A percentile compares a stretch with the other conserved stretches of the same genome.
phyloP scores from a whole-genome alignment of 2,329 filamentous ascomycete species.

The Tolypocladium cylindrosporum region DNA sequence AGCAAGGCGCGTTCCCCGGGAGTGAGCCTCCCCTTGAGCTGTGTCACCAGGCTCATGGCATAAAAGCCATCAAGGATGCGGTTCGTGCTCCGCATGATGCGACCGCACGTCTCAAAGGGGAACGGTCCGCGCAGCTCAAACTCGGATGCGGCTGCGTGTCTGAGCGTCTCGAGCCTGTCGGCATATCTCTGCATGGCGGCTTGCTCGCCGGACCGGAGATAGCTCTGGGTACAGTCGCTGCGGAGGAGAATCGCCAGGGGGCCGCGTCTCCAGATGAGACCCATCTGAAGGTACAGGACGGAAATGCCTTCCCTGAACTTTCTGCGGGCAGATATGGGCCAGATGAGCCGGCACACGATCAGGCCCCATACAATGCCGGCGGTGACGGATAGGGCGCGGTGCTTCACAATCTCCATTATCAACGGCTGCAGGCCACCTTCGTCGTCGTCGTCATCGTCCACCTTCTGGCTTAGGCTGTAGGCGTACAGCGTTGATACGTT shows the following conservation, averaged over 20 bases:
- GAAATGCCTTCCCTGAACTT: conserved; percentile 81
- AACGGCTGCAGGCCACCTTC: conserved; percentile 72
- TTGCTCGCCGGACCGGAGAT: conserved; percentile 78
- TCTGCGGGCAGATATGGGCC: conserved; percentile 75
- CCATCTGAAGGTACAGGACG: conserved; percentile 80
- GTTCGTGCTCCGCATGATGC: conserved; percentile 65
- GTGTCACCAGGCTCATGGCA: conserved; percentile 81
- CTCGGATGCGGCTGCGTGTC: conserved; percentile 60
- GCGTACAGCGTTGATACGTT: conserved; percentile 87
- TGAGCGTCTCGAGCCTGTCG: conserved; percentile 59
- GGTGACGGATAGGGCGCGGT: conserved; percentile 73
- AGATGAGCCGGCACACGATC: conserved; percentile 73
- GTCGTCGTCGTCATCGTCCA: conserved; percentile 67
- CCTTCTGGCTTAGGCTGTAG: conserved; percentile 69
- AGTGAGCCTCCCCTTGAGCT: conserved; percentile 63
- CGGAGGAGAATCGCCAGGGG: conserved; percentile 66
- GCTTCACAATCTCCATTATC: conserved; percentile 73
- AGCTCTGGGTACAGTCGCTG: conserved; percentile 46
- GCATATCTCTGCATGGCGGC: conserved; percentile 68
- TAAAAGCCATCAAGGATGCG: conserved; percentile 82
- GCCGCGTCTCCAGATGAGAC: conserved; percentile 84
- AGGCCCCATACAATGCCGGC: conserved; percentile 80
- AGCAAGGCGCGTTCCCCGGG: conserved; percentile 70
- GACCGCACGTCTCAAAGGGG: conserved; percentile 55
- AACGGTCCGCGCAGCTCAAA: conserved; percentile 80